Base-by-base conservation (phyloP, 2,329 filamentous ascomycete species). In the Cladophialophora yegresii region DNA sequence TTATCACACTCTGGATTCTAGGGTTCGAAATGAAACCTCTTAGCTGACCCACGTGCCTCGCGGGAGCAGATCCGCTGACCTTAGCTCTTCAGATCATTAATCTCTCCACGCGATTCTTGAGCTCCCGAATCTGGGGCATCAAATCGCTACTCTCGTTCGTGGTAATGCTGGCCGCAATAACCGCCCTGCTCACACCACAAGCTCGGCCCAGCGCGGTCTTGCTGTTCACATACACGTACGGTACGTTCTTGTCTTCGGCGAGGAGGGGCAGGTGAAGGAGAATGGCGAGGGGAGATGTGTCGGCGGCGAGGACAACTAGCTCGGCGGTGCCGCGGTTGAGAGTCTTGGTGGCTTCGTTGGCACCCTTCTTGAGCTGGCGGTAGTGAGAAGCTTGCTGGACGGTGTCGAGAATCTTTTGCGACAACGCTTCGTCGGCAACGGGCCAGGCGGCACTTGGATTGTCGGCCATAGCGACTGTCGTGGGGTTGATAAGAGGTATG, bases 81-180 rank as follows among this genome's bases (percentile, higher is more conserved):
- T 12, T 51, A 2, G n/a, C 20, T 13, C 12, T n/a, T 54, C 58
- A 97, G 81, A 97, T 96, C 83, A 93, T 92, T 72, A 97, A 85
- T 73, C 93, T 87, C 85, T 98, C 93, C 62, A 98, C 91, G 87
- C 96, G 96, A 80, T 96, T 91, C 84, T 93, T 96, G 75, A 97
- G 84, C 70, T 88, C 84, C 73, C 90, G 86, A 79, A 98, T 97
- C 84, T 96, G 92, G 74, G 86, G 85, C 78, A 89, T 90, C 66
- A 98, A 84, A 79, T 97, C 93, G 74, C 87, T 90, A 45, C 89
- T 89, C 81, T 96, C 92, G 84, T 96, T 96, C 79, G 89, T 92
- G 71, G 92, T 97, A 80, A 98, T 96, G 74, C 85, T 88, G 67
- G 87, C 88, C 47, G 91, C 89, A 73, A 98, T 97, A 67, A 98